Evolutionary conservation across 106 monocot genomes (phyloP).

Genomic region (Acorus calamus): DNA sequence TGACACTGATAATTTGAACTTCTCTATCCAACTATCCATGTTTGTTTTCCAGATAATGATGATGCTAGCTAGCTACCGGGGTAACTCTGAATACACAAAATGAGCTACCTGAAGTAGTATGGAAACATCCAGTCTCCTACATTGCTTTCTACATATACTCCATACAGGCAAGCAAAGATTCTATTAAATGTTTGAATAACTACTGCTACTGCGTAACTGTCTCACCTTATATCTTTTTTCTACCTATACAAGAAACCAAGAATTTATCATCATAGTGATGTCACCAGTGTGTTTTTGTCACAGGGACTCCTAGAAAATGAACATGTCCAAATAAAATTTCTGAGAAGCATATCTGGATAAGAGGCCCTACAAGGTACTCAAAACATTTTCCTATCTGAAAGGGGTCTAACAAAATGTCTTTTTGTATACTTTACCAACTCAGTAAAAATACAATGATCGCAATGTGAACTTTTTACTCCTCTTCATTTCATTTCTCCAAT

Average conservation of each 20-base stretch:
- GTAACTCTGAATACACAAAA: conserved; percentile 60
- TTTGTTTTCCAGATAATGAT: conserved; percentile 55
- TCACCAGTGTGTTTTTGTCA: not conserved
- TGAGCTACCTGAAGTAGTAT: conserved; percentile 49
- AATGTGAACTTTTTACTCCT: conserved; percentile 1
- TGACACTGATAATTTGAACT: too few relatives aligned
- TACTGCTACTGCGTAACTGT: too few relatives aligned
- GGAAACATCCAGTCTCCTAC: conserved; percentile 85
- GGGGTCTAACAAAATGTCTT: conserved; percentile 39
- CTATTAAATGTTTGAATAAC: not conserved
- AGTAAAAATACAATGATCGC: conserved; percentile 11
- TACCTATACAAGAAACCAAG: not conserved
- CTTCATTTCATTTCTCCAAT: not conserved
- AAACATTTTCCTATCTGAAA: conserved; percentile 58
- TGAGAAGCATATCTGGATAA: conserved; percentile 69
- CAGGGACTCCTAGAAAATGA: conserved; percentile 96
- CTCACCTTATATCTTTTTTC: not conserved
- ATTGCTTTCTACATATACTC: conserved; percentile 77
- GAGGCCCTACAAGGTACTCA: conserved; percentile 73
- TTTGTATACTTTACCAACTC: conserved; percentile 17
- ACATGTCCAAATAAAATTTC: conserved; percentile 66
- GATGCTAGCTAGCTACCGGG: conserved; percentile 75
- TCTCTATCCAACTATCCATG: conserved; percentile 1
- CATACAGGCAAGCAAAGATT: conserved; percentile 44
- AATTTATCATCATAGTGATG: not conserved